Evolutionary conservation across 2,329 filamentous ascomycete species (phyloP).

Genomic region (Ustulina deusta): DNA sequence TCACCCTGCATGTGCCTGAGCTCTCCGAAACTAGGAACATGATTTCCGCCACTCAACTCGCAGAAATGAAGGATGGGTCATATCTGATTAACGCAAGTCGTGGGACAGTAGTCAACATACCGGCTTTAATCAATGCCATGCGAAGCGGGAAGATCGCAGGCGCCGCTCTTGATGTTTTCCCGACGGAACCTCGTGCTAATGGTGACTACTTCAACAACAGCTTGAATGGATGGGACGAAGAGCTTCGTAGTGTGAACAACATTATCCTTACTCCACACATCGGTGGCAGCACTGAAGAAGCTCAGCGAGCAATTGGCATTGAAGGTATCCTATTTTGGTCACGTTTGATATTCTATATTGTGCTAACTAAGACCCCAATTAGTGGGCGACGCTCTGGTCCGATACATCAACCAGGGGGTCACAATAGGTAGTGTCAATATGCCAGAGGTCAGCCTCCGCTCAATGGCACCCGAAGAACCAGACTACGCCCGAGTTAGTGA

Average conservation of each 20-base stretch:
- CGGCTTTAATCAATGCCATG: conserved; percentile 89
- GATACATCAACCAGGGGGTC: conserved; percentile 95
- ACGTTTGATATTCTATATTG: background rate
- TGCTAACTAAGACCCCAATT: conserved; percentile 37
- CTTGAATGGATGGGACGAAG: conserved; percentile 86
- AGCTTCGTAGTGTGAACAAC: conserved; percentile 87
- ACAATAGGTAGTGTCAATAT: conserved; percentile 95
- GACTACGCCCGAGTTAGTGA: conserved; percentile 82
- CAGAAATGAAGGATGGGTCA: conserved; percentile 89
- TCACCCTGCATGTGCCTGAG: conserved; percentile 95
- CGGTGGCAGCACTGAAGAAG: conserved; percentile 96
- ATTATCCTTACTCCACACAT: conserved; percentile 97
- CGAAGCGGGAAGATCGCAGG: conserved; percentile 88
- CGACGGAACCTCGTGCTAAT: conserved; percentile 91
- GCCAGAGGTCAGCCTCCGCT: conserved; percentile 92
- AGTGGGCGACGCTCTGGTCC: conserved; percentile 87
- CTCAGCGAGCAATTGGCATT: conserved; percentile 93
- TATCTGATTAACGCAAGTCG: conserved; percentile 98
- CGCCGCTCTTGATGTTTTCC: conserved; percentile 96
- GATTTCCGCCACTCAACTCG: conserved; percentile 83
- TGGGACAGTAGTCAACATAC: conserved; percentile 93
- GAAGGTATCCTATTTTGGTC: conserved; percentile 66
- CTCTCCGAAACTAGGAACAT: conserved; percentile 92
- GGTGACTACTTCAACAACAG: conserved; percentile 92
- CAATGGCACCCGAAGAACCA: conserved; percentile 88